Percentiles rank a stretch among this genome's conserved stretches.
Conservation (phyloP, 2,329 filamentous ascomycete species). For the Colletotrichum scovillei region DNA sequence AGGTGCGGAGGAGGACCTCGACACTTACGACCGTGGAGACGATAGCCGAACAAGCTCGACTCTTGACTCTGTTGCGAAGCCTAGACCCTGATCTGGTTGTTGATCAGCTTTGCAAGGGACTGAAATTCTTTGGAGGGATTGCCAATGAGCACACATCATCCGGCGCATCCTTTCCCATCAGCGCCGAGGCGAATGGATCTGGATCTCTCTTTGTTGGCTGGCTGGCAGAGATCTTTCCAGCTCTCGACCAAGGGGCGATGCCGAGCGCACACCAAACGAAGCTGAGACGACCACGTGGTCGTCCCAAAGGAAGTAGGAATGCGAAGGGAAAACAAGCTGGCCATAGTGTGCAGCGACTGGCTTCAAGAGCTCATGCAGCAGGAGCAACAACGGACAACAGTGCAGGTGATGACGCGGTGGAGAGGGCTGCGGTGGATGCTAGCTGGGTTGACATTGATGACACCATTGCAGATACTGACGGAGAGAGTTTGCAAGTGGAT, state of each 20-base stretch:
- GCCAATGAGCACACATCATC: conserved; percentile 64
- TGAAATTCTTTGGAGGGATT: conserved; percentile 73
- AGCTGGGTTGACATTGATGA: conserved; percentile 61
- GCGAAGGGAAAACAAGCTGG: conserved; percentile 55
- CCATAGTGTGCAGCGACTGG: background rate
- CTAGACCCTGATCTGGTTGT: conserved; percentile 68
- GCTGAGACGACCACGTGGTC: conserved; percentile 48
- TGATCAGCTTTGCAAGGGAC: conserved; percentile 70
- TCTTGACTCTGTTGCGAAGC: conserved; percentile 66
- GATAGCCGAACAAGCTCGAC: conserved; percentile 69
- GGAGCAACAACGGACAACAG: background rate
- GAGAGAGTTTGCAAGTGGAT: background rate
- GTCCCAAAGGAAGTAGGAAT: conserved; percentile 62
- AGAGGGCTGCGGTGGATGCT: conserved; percentile 45
- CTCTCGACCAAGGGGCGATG: conserved; percentile 41
- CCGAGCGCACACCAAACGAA: conserved; percentile 20
- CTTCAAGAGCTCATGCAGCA: background rate
- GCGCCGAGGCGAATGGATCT: conserved; percentile 65
- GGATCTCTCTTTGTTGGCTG: conserved; percentile 70
- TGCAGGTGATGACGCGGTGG: background rate
- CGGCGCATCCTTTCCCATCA: conserved; percentile 65
- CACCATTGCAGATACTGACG: conserved; percentile 43
- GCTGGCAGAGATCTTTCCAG: conserved; percentile 73
- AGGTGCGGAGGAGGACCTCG: conserved; percentile 38
- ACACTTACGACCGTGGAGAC: conserved; percentile 58